These are phyloP conservation scores for Melanogaster broomeanus DNA, from an alignment of 768 basidiomycete species.

Conservation along the genomic window DNA sequence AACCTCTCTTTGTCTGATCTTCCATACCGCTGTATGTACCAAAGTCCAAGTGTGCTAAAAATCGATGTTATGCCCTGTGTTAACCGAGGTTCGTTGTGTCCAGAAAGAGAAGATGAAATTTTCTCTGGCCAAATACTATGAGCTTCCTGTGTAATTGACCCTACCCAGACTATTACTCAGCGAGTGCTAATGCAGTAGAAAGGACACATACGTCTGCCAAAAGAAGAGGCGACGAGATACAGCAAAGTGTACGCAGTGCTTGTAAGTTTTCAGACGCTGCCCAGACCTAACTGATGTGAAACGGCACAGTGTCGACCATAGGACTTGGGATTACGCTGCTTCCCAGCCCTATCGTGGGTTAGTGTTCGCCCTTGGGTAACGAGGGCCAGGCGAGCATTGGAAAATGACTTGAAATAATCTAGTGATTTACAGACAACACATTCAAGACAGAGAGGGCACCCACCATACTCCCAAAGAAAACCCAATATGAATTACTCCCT, in stretches of 20 bases:
- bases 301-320: background rate
- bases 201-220: no score
- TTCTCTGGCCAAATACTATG: slow-evolving; percentile 76
- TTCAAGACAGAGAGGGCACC: slow-evolving; percentile 46
- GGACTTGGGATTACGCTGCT: slow-evolving; percentile 53
- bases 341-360: slow-evolving; percentile 85
- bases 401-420: slow-evolving; percentile 58
- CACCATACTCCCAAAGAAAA: slow-evolving; percentile 83
- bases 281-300: slow-evolving; percentile 59
- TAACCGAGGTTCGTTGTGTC: slow-evolving; percentile 79
- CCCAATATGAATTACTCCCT: no score
- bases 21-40: slow-evolving; percentile 84
- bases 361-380: no score
- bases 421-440: background rate
- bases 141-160: slow-evolving; percentile 83
- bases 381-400: slow-evolving; percentile 82
- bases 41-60: slow-evolving; percentile 71
- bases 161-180: slow-evolving; percentile 36
- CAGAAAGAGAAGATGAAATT: slow-evolving; percentile 79
- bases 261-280: slow-evolving; percentile 72
- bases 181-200: background rate
- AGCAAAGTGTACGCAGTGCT: no score
- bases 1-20: slow-evolving; percentile 80
- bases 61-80: slow-evolving; percentile 78
- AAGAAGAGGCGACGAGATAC: no score